Conservation (phyloP, 805 yeast genomes). For the Wickerhamiella australiensis region DNA sequence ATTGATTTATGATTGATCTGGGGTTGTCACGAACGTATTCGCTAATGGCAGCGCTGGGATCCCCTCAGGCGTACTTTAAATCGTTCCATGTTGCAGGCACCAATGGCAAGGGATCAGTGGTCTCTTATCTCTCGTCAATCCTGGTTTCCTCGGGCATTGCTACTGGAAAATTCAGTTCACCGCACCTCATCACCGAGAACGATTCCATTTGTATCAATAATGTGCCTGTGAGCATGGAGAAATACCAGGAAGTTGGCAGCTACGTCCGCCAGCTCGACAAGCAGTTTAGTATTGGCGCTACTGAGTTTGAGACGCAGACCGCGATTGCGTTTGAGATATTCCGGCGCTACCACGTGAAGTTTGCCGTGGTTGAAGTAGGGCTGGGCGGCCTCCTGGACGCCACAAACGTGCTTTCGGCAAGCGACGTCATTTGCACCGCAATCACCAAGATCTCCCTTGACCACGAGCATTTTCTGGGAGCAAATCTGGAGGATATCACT, state of each 20-base stretch:
- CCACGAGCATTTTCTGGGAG: conserved; percentile 68
- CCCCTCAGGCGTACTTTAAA: conserved; percentile 53
- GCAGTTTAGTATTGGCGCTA: conserved; percentile 43
- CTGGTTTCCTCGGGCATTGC: conserved; percentile 37
- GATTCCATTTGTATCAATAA: conserved; percentile 67
- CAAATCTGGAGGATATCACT: conserved; percentile 54
- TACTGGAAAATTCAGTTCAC: conserved; percentile 80
- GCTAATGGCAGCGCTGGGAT: conserved; percentile 42
- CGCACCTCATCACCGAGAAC: conserved; percentile 61
- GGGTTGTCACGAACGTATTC: conserved; percentile 42
- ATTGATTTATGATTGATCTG: conserved; percentile 37
- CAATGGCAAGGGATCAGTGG: conserved; percentile 90
- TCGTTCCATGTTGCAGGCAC: conserved; percentile 94
- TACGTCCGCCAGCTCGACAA: conserved; percentile 35
- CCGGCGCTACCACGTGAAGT: conserved; percentile 42
- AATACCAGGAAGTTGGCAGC: conserved; percentile 37
- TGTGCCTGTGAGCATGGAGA: conserved; percentile 36
- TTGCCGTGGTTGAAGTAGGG: conserved; percentile 89
- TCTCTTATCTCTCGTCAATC: conserved; percentile 64
- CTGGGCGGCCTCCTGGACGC: conserved; percentile 85
- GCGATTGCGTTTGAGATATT: conserved; percentile 77
- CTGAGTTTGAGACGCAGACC: conserved; percentile 80
- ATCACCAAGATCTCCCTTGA: conserved; percentile 80
- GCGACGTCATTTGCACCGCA: conserved; percentile 49
- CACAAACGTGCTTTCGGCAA: conserved; percentile 48